Percentiles rank a stretch among this genome's conserved stretches.
Conservation (phyloP, 371 early-diverging fungal genomes). For the Dichotomocladium elegans region DNA sequence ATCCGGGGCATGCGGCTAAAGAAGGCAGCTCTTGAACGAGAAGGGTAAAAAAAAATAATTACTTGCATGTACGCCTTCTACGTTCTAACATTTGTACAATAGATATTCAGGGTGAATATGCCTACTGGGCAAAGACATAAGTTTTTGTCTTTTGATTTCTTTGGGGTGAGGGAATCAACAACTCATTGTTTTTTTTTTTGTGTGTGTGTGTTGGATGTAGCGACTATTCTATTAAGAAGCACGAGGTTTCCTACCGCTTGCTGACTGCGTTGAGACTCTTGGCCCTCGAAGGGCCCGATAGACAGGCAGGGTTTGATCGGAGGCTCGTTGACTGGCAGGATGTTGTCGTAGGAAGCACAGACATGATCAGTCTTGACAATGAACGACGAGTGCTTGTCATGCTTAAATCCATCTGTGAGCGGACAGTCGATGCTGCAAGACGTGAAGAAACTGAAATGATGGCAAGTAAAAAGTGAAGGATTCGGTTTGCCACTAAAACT, state of each 20-base stretch:
- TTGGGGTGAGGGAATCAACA: too few relatives aligned
- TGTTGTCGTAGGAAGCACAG: slow-evolving; percentile 50
- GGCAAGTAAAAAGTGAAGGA: slow-evolving; percentile 4
- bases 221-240: slow-evolving; percentile 50
- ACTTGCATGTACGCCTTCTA: background rate
- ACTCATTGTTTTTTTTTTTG: too few relatives aligned
- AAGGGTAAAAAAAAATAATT: slow-evolving; percentile 33
- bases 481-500: background rate
- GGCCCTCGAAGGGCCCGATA: slow-evolving; percentile 25
- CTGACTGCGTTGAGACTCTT: slow-evolving; percentile 45
- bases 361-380: slow-evolving; percentile 46
- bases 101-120: slow-evolving; percentile 23
- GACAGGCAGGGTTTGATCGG: slow-evolving; percentile 25
- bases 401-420: slow-evolving; percentile 28
- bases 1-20: slow-evolving; percentile 33
- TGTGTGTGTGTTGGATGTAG: too few relatives aligned
- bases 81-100: background rate
- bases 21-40: slow-evolving; percentile 39
- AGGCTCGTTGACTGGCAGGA: slow-evolving; percentile 50
- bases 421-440: slow-evolving; percentile 7
- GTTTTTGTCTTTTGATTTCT: too few relatives aligned
- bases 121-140: too few relatives aligned
- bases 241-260: slow-evolving; percentile 51
- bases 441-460: slow-evolving; percentile 13
- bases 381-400: slow-evolving; percentile 42